A percentile compares a stretch with the other conserved stretches of the same genome.
Evolutionary conservation across 108 stramenopile species (phyloP).

Genomic region (Skeletonema grethae): DNA sequence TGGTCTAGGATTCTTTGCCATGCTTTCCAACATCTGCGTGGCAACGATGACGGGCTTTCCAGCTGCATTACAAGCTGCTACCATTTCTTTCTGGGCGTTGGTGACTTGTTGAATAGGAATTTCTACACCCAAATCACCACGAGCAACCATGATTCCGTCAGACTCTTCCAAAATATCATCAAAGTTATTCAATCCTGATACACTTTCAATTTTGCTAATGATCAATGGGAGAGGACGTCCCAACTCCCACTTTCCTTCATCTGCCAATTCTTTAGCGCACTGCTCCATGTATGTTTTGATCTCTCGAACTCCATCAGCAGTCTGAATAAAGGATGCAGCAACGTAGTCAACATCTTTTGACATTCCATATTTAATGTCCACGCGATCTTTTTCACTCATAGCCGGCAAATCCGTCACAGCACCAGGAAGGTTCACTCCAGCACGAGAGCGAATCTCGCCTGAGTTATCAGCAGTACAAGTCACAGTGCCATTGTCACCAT

Average conservation of each 20-base stretch:
- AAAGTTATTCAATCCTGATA: constrained; percentile 82
- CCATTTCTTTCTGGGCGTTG: constrained; percentile 98
- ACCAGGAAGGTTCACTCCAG: constrained; percentile 98
- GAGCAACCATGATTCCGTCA: constrained; percentile 88
- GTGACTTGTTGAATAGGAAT: constrained; percentile 94
- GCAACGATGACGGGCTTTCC: constrained; percentile 98
- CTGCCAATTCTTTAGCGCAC: constrained; percentile 72
- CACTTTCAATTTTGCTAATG: constrained; percentile 88
- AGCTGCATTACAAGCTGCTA: constrained; percentile 87
- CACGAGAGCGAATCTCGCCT: constrained; percentile 87
- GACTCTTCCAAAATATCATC: constrained; percentile 86
- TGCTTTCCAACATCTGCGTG: constrained; percentile 98
- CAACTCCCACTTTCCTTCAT: constrained; percentile 49
- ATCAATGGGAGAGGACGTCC: constrained; percentile 72
- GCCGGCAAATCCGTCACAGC: constrained; percentile 88
- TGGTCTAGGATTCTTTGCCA: constrained; percentile 87
- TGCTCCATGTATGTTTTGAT: constrained; percentile 81
- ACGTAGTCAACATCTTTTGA: constrained; percentile 91
- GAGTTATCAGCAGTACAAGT: constrained; percentile 76
- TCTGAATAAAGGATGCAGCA: constrained; percentile 91
- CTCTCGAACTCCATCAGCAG: constrained; percentile 79
- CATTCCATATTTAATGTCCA: constrained; percentile 88
- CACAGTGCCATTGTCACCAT: constrained; percentile 56
- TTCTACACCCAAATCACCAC: constrained; percentile 91
- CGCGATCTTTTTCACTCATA: constrained; percentile 88